These are phyloP conservation scores for Cryptococcus hybrid DNA, from an alignment of 1,284 basidiomycete genomes.

Conservation along the genomic window DNA sequence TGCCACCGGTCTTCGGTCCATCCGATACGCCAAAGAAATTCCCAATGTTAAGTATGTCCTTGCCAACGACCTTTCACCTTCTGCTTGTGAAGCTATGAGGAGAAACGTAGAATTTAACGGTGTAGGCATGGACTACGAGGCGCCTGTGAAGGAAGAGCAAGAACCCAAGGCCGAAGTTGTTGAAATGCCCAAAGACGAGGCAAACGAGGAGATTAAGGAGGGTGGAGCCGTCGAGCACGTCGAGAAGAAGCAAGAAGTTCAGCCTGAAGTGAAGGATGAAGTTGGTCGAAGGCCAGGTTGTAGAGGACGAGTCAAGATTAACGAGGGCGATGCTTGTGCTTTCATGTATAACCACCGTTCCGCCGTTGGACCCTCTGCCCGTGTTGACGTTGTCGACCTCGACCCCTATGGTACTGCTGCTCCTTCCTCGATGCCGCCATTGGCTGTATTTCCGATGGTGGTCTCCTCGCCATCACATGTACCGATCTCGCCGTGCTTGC, in stretches of 20 bases:
- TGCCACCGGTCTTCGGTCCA: conserved; percentile 91
- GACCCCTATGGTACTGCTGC: conserved; percentile 98
- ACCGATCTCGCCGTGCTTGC: conserved; percentile 94
- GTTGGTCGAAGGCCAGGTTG: conserved; percentile 43
- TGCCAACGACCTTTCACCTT: conserved; percentile 86
- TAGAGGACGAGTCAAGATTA: conserved; percentile 68
- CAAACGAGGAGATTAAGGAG: conserved; percentile 13
- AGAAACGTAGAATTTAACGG: conserved; percentile 88
- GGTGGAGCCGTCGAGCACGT: conserved; percentile 10
- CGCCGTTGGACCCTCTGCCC: conserved; percentile 55
- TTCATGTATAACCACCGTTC: conserved; percentile 87
- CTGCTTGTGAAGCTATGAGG: conserved; percentile 82
- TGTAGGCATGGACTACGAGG: conserved; percentile 53
- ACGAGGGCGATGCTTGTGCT: conserved; percentile 85
- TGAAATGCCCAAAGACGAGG: not conserved
- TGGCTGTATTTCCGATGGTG: conserved; percentile 84
- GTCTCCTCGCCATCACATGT: conserved; percentile 92
- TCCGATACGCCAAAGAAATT: conserved; percentile 97
- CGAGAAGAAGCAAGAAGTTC: conserved; percentile 12
- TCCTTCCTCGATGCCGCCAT: conserved; percentile 95
- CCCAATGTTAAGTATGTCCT: conserved; percentile 87
- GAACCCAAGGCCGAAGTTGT: not conserved
- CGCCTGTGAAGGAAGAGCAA: conserved; percentile 1
- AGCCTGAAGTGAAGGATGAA: conserved; percentile 20
- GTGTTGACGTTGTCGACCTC: conserved; percentile 92